These are phyloP conservation scores for Chaetomidium leptoderma DNA, from an alignment of 495 filamentous ascomycete species.

Conservation along the genomic window DNA sequence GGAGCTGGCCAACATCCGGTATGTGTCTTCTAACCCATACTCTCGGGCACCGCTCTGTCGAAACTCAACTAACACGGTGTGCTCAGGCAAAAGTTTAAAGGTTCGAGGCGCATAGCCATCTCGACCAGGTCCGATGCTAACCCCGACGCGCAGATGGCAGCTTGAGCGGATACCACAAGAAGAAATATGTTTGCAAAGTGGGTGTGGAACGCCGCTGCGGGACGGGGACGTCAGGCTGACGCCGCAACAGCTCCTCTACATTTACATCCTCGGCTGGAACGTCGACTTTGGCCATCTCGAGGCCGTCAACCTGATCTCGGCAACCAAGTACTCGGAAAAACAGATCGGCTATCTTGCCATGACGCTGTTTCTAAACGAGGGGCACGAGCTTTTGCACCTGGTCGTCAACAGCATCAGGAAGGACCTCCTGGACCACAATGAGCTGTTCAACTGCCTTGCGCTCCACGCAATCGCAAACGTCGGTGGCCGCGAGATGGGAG, in stretches of 20 bases:
- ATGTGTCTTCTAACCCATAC: constrained; percentile 18
- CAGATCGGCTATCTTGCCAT: constrained; percentile 98
- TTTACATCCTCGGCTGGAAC: constrained; percentile 98
- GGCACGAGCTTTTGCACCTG: constrained; percentile 91
- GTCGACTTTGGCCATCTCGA: constrained; percentile 99
- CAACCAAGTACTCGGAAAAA: constrained; percentile 97
- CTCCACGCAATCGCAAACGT: constrained; percentile 98
- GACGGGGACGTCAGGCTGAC: constrained; percentile 7
- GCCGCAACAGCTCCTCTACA: constrained; percentile 73
- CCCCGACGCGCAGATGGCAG: constrained; percentile 63
- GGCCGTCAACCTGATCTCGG: constrained; percentile 95
- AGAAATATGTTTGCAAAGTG: constrained; percentile 99
- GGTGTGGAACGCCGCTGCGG: neutral
- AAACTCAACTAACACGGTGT: neutral
- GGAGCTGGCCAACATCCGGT: constrained; percentile 95
- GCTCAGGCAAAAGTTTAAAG: constrained; percentile 70
- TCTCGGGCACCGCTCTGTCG: neutral
- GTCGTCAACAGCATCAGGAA: constrained; percentile 99
- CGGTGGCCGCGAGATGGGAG: constrained; percentile 93
- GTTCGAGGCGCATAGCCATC: constrained; percentile 34
- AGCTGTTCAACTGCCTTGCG: constrained; percentile 96
- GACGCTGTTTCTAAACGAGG: constrained; percentile 93
- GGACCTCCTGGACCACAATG: constrained; percentile 89
- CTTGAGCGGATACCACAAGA: constrained; percentile 95
- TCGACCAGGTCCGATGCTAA: constrained; percentile 10